Conservation (phyloP, 1,139 yeast genomes). For the Saccharomyces hybrid region DNA sequence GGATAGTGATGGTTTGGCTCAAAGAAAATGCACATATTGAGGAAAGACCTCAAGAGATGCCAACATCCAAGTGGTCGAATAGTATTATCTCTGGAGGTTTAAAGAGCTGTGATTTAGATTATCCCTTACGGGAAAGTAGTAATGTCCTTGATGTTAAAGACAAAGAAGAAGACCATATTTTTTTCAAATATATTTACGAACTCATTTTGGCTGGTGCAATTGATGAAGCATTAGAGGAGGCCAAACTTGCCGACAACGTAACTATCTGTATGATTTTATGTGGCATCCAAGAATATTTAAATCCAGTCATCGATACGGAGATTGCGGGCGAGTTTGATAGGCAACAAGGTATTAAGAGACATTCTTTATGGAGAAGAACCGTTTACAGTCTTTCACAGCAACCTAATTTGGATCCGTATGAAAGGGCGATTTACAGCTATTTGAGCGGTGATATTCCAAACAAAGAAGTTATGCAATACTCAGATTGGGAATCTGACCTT, state of each 20-base stretch:
- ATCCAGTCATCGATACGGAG: slow-evolving; percentile 52
- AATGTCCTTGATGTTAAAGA: slow-evolving; percentile 27
- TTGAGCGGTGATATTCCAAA: slow-evolving; percentile 63
- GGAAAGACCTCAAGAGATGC: slow-evolving; percentile 28
- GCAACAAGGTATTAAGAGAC: slow-evolving; percentile 59
- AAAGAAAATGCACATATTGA: slow-evolving; percentile 40
- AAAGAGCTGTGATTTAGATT: slow-evolving; percentile 33
- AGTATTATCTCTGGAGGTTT: slow-evolving; percentile 32
- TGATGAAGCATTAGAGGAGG: slow-evolving; percentile 55
- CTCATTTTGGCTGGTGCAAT: slow-evolving; percentile 52
- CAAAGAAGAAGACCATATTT: slow-evolving; percentile 31
- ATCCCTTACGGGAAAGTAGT: slow-evolving; percentile 26
- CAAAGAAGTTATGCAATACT: slow-evolving; percentile 19
- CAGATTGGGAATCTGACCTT: slow-evolving; percentile 67
- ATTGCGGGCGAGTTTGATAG: slow-evolving; percentile 22
- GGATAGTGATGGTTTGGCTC: slow-evolving; percentile 54
- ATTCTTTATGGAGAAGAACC: slow-evolving; percentile 67
- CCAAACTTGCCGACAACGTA: slow-evolving; percentile 66
- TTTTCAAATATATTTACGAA: slow-evolving; percentile 55
- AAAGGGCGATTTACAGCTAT: slow-evolving; percentile 69
- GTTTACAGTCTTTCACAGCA: slow-evolving; percentile 58
- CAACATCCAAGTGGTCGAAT: slow-evolving; percentile 40
- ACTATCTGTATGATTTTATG: slow-evolving; percentile 61
- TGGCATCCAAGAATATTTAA: slow-evolving; percentile 63
- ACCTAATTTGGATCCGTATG: slow-evolving; percentile 44